These are phyloP conservation scores for Ascosphaera aggregata DNA, from an alignment of 2,329 filamentous ascomycete species.

Conservation along the genomic window DNA sequence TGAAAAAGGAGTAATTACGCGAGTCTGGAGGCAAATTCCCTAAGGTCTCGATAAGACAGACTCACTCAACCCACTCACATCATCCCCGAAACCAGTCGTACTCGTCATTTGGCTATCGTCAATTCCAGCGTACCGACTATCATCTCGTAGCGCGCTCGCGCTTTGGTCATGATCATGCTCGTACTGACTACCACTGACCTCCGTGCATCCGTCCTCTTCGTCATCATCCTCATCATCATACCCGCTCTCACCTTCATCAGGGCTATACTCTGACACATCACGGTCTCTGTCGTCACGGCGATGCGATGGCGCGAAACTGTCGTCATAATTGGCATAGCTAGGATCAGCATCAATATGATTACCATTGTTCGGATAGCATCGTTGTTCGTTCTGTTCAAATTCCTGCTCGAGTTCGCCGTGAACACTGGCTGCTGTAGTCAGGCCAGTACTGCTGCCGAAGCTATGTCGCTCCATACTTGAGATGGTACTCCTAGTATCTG, in stretches of 20 bases:
- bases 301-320: background rate
- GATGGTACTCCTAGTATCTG: background rate
- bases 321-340: background rate
- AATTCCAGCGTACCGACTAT: background rate
- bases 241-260: background rate
- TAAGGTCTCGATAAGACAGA: background rate
- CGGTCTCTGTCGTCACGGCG: background rate
- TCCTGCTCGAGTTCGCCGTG: background rate
- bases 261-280: no score
- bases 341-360: background rate
- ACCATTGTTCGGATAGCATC: background rate
- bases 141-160: background rate
- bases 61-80: background rate
- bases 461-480: background rate
- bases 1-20: no score
- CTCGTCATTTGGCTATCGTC: background rate
- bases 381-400: background rate
- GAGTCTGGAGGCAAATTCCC: no score
- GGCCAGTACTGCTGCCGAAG: background rate
- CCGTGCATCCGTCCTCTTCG: background rate
- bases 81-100: no score
- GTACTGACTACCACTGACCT: background rate
- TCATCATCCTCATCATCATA: background rate
- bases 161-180: background rate
- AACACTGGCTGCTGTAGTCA: background rate